phyloP scores from a whole-genome alignment of 352 stramenopile genomes.

The Phytophthora parvispora region DNA sequence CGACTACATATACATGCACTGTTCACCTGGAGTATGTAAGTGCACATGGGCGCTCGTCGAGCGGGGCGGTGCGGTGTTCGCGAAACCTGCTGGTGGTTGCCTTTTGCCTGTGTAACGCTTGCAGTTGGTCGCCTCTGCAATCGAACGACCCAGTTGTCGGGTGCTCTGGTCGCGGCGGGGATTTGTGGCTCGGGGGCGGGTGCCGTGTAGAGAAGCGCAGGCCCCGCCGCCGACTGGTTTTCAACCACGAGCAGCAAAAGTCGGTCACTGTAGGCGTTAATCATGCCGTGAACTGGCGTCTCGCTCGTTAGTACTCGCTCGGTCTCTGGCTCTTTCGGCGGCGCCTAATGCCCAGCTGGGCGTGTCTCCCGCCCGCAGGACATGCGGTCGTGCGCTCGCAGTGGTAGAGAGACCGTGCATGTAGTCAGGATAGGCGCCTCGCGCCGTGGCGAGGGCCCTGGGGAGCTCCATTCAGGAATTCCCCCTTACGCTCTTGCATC shows the following conservation, averaged over 20 bases:
- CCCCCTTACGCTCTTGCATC: slow-evolving; percentile 38
- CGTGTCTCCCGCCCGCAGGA: slow-evolving; percentile 8
- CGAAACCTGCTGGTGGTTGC: slow-evolving; percentile 17
- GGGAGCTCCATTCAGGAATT: slow-evolving; percentile 46
- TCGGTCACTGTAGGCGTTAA: slow-evolving; percentile 3
- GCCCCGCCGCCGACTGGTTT: neutral
- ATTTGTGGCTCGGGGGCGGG: slow-evolving; percentile 16
- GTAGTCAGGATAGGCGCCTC: neutral
- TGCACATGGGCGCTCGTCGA: neutral
- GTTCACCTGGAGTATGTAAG: neutral
- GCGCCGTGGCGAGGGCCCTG: neutral
- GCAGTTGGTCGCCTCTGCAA: slow-evolving; percentile 27
- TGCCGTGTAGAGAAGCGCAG: slow-evolving; percentile 21
- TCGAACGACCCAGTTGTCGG: slow-evolving; percentile 17
- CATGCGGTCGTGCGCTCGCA: slow-evolving; percentile 27
- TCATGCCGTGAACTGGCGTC: slow-evolving; percentile 12
- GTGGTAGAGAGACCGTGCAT: slow-evolving; percentile 29
- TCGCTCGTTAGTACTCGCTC: slow-evolving; percentile 2
- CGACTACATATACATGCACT: neutral
- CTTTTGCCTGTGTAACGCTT: slow-evolving; percentile 14
- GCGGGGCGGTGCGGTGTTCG: neutral
- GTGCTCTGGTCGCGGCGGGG: slow-evolving; percentile 19
- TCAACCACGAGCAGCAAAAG: slow-evolving; percentile 32
- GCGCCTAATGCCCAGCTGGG: slow-evolving; percentile 21
- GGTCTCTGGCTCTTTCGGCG: slow-evolving; percentile 24